Evolutionary conservation across 2,329 filamentous ascomycete genomes (phyloP).

Genomic region (Hypoxylon sp.): DNA sequence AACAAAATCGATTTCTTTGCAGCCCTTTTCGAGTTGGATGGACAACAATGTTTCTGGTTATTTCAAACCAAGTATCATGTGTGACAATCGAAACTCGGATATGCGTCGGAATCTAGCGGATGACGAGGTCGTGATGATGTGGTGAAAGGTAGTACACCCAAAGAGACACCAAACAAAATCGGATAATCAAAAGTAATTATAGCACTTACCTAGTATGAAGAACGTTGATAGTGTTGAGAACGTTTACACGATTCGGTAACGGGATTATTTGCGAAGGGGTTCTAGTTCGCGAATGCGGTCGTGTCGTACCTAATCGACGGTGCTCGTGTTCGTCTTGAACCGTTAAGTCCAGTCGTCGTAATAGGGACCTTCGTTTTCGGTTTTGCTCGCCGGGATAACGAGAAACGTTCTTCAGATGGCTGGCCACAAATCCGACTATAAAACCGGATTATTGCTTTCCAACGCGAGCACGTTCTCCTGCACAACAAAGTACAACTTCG

Average conservation of each 20-base stretch:
- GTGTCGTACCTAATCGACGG: conserved; percentile 28
- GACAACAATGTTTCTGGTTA: not conserved
- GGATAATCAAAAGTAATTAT: not conserved
- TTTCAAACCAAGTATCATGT: not conserved
- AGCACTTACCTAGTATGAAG: conserved; percentile 32
- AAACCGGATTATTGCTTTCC: conserved; percentile 33
- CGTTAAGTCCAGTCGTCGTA: conserved; percentile 24
- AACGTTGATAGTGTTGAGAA: conserved; percentile 23
- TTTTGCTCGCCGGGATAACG: conserved; percentile 21
- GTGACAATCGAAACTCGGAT: conserved; percentile 25
- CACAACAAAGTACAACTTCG: conserved; percentile 44
- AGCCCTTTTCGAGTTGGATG: not conserved
- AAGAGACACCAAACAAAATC: not conserved
- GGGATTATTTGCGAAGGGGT: conserved; percentile 29
- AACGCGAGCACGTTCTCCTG: conserved; percentile 38
- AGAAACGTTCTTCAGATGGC: conserved; percentile 17
- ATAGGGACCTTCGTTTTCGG: conserved; percentile 22
- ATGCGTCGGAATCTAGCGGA: conserved; percentile 20
- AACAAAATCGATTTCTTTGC: not conserved
- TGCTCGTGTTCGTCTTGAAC: conserved; percentile 35
- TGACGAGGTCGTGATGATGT: conserved; percentile 3
- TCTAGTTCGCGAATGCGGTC: conserved; percentile 23
- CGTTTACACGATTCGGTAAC: conserved; percentile 12
- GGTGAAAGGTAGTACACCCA: not conserved
- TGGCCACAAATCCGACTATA: conserved; percentile 11